Evolutionary conservation across 768 basidiomycete species (phyloP).

Genomic region (Sporobolomyces pararoseus): DNA sequence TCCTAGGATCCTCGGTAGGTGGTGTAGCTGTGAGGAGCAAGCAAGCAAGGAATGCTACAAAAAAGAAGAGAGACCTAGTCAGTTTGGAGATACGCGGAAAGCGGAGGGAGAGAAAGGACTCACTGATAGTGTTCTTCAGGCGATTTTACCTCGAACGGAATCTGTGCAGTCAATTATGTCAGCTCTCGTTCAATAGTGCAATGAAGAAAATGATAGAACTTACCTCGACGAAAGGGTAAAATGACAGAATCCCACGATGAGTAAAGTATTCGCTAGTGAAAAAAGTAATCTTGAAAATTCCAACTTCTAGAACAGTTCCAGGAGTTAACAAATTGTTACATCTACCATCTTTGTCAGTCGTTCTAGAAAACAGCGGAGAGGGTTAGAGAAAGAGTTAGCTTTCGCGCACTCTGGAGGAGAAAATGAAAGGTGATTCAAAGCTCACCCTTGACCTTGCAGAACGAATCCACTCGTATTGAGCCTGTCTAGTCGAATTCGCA

Average conservation of each 20-base stretch:
- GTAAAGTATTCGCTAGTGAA: conserved; percentile 45
- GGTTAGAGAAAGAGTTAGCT: no score
- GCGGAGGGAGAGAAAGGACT: neutral
- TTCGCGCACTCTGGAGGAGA: no score
- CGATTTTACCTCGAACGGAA: conserved; percentile 46
- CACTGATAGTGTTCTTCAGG: conserved; percentile 47
- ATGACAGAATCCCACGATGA: conserved; percentile 34
- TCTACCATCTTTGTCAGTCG: conserved; percentile 47
- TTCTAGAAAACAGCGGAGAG: conserved; percentile 16
- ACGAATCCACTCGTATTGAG: conserved; percentile 44
- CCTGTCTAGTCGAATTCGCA: conserved; percentile 45
- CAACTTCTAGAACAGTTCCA: conserved; percentile 30
- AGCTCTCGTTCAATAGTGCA: no score
- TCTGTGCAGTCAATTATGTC: no score
- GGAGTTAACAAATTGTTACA: conserved; percentile 41
- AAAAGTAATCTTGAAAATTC: conserved; percentile 48
- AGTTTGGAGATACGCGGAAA: neutral
- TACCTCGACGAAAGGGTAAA: conserved; percentile 48
- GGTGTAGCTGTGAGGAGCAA: conserved; percentile 46
- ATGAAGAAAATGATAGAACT: neutral
- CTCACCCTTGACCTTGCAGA: conserved; percentile 44
- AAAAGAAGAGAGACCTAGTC: neutral
- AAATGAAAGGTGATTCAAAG: neutral
- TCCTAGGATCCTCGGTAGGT: conserved; percentile 47
- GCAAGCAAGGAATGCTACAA: conserved; percentile 44